Evolutionary conservation across 306 rosid genomes (phyloP), one percentile per base, ranked within the genome.

Genomic region (Herpetospermum pedunculosum): DNA sequence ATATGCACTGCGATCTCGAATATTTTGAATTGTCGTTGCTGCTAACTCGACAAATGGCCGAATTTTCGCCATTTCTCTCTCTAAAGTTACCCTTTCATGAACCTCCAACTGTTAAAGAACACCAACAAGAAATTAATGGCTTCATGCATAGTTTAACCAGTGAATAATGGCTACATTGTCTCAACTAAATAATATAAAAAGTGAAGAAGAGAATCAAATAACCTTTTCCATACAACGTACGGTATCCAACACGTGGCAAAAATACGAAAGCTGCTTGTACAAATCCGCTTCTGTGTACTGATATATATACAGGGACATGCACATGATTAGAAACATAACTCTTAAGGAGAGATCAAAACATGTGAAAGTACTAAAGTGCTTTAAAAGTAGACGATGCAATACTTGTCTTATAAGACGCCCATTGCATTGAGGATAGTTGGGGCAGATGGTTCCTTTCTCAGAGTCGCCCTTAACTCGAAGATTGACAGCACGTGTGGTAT

Each of bases 391-490:
- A 40, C 9, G 18, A 84, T 76, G 58, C 32, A 80, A 81, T 46
- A 94, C 98, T 95, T 86, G 80, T 84, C 96, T 86, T 30, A 73
- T 68, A 47, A 94, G 95, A 79, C 76, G 88, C 25, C 98, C 98
- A 7, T 87, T 88, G 84, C 97, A 94, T 59, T 85, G 90, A 43
- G 97, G 97, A 78, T 94, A 89, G 80, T 91, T 86, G 34, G 98
- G 97, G 81, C 98, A 94, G 19, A 91, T 92, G 5, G 95, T 85
- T 80, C 98, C 98, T 83, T 87, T 88, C 83, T 93, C 97, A n/a
- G 92, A 80, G 84, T 91, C 95, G 62, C 98, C 97, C 72, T 89
- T 76, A 78, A 89, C 74, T 76, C 88, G 87, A 69, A 89, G 88
- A 82, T 84, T 91, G 80, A 91, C 74, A 85, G 87, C 80, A 46